These are phyloP conservation scores for Aspergillus ostianus DNA, from an alignment of 495 filamentous ascomycete genomes.

Conservation along the genomic window DNA sequence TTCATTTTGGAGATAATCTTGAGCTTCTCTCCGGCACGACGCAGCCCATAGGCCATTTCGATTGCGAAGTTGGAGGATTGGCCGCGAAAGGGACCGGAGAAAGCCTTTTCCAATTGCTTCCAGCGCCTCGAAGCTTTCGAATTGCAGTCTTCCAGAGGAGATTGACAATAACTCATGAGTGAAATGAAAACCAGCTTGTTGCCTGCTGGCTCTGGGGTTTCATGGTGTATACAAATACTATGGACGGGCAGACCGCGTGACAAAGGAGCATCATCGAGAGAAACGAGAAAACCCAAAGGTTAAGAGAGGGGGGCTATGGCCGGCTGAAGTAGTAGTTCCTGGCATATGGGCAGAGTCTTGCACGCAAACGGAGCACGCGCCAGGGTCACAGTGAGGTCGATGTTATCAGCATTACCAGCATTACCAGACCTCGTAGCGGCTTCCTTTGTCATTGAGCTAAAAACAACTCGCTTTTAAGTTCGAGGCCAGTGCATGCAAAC, in stretches of 20 bases:
- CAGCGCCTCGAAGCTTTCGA: conserved; percentile 9
- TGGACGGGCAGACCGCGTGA: conserved; percentile 16
- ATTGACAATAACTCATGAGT: conserved; percentile 19
- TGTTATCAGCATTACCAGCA: conserved; percentile 37
- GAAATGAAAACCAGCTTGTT: conserved; percentile 10
- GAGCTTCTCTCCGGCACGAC: conserved; percentile 34
- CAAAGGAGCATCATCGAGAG: conserved; percentile 2
- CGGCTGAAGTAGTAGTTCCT: conserved; percentile 25
- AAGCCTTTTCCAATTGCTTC: conserved; percentile 14
- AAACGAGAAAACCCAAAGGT: conserved; percentile 1
- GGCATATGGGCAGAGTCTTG: conserved; percentile 21
- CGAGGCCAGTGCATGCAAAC: neutral
- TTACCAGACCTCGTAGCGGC: neutral
- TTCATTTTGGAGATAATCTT: conserved; percentile 35
- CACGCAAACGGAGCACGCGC: conserved; percentile 46
- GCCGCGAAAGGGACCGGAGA: neutral
- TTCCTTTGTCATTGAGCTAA: neutral
- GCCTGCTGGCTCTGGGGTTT: conserved; percentile 9
- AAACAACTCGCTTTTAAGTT: neutral
- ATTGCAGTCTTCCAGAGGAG: conserved; percentile 2
- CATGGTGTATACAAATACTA: conserved; percentile 21
- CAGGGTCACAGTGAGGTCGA: conserved; percentile 27
- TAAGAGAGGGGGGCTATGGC: conserved; percentile 32
- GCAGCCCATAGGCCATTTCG: conserved; percentile 32
- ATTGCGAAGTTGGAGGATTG: conserved; percentile 6